Base-by-base conservation (phyloP, 164 flowering plant species). In the Vitis rotundifolia region DNA sequence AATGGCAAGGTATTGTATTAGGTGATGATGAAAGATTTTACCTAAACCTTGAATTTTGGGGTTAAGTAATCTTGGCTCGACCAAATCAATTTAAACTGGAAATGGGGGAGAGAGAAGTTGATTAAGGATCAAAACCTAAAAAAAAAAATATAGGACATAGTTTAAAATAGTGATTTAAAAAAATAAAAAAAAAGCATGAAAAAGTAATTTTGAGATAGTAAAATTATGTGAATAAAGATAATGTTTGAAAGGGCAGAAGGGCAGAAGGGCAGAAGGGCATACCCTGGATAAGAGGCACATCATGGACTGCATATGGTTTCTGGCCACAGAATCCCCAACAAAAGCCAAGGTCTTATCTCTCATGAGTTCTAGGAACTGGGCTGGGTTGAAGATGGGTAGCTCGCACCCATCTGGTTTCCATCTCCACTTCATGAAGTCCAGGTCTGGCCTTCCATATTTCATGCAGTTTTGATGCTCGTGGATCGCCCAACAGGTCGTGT, bases 261-360 rank as follows among this genome's bases (percentile, higher is more conserved):
- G 26, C 72, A 10, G 28, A 51, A 49, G 22, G 1, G 10, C 4
- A 52, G 18, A 26, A 55, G 18, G 19, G 26, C 72, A 10, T 84
- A 91, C 97, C 84, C 90, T 75, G 28, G 94, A 91, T 12, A 91
- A 77, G 47, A 91, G 87, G 77, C 97, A 91, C 0, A 91, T 81
- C 77, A 91, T 71, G 48, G 97, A 91, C 80, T 89, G 91, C 90
- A 89, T 87, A 66, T 91, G 97, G 78, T 91, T 91, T 63, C 97
- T 84, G 0, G 71, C 88, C 8, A 91, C 88, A 51, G 97, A 91
- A 59, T 91, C 97, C 1, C 97, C 94, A 9, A 91, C 89, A 75
- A 91, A 89, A 2, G 89, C 94, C 81, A 91, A 5, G 2, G 88
- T 80, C 77, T 86, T 91, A 37, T 77, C 90, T 68, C 87, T 76